phyloP scores from a whole-genome alignment of 2,329 filamentous ascomycete genomes.

The Elsinoe arachidis region DNA sequence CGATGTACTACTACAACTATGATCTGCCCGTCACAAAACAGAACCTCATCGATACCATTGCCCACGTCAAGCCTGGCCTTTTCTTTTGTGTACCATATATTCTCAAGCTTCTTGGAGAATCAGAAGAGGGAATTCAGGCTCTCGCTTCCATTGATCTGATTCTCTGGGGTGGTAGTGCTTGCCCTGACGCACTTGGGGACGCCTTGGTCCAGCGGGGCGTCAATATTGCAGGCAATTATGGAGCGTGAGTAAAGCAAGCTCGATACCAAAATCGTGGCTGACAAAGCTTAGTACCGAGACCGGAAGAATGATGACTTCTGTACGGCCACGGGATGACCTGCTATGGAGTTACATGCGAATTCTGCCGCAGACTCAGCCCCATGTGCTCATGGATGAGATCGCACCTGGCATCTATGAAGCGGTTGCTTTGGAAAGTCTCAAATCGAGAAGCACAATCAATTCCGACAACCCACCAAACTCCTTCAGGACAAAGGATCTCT shows the following conservation, averaged over 20 bases:
- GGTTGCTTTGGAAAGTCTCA: conserved; percentile 30
- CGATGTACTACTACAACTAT: conserved; percentile 48
- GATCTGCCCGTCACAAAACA: conserved; percentile 44
- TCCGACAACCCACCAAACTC: conserved; percentile 36
- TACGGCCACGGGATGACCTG: conserved; percentile 44
- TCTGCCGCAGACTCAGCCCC: conserved; percentile 25
- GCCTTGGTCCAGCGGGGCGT: conserved; percentile 26
- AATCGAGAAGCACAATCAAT: conserved; percentile 35
- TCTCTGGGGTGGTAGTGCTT: conserved; percentile 26
- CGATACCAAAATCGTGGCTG: background rate
- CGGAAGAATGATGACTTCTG: conserved; percentile 47
- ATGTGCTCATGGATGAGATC: conserved; percentile 27
- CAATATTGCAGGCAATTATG: conserved; percentile 29
- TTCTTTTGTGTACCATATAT: conserved; percentile 57
- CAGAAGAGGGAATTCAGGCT: conserved; percentile 38
- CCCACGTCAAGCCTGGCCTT: conserved; percentile 36
- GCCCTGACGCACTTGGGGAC: conserved; percentile 29
- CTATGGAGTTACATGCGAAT: conserved; percentile 51
- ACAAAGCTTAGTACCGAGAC: conserved; percentile 13
- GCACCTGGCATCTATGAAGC: conserved; percentile 35
- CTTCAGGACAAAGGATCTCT: conserved; percentile 45
- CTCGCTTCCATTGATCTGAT: conserved; percentile 24
- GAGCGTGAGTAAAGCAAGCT: conserved; percentile 22
- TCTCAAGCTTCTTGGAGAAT: conserved; percentile 54
- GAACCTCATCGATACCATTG: conserved; percentile 24